Base-by-base conservation (phyloP, 495 filamentous ascomycete genomes). In the Aspergillus coremiiformis region DNA sequence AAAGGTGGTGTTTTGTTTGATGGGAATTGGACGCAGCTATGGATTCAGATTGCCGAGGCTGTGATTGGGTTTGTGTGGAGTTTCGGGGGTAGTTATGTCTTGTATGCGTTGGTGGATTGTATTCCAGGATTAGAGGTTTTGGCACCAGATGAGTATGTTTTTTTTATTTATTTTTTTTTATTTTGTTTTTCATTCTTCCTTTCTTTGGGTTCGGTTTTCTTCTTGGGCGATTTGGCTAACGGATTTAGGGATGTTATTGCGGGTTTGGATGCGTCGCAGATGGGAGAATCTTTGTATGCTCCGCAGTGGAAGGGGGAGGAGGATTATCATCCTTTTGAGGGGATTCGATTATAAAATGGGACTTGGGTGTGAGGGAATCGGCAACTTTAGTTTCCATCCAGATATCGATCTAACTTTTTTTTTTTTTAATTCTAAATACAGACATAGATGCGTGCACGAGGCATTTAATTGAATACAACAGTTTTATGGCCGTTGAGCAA, bases 401-500 rank as follows among this genome's bases (percentile, higher is more conserved):
- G 6, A 24, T 21, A 19, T n/a, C 4, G 22, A 7, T 23, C 21
- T 5, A n/a, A 44, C 23, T 22, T 44, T 22, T n/a, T n/a, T n/a
- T n/a, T n/a, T n/a, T 27, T 27, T 27, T 27, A 4, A 4, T 27
- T 4, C 24, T 4, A 27, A 8, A 8, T 27, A 45, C 29, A 49
- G 39, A 37, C 24, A 30, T 5, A 23, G 1, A 19, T 50, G 24
- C 26, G 41, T 39, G 12, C 26, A 37, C 21, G 20, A 44, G 17
- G 22, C 10, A 7, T 14, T 54, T 67, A 77, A 48, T 72, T 81
- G 63, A 89, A 89, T 10, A 89, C 84, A 35, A 89, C 83, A 19
- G 84, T 89, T 71, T 86, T 85, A 55, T 78, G 76, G 21, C 82
- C 82, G 61, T 89, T 87, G 37, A 89, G 68, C 54, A 89, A 78